These are phyloP conservation scores for Luzula sylvatica DNA, from an alignment of 176 grass and related monocot species.

Conservation along the genomic window DNA sequence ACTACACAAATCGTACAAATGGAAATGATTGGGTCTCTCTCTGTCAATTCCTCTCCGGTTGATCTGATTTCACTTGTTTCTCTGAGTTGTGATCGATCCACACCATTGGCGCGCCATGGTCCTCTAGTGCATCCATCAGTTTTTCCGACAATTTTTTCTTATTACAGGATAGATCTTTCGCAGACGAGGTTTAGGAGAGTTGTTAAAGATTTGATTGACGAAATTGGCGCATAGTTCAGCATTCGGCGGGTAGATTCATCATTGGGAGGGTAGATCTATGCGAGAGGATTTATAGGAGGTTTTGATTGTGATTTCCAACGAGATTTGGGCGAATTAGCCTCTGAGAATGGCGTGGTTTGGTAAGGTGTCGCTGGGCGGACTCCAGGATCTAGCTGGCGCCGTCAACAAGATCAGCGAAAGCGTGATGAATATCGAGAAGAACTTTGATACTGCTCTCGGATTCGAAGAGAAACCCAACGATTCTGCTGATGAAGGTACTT, in stretches of 20 bases:
- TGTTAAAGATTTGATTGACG: too few species aligned
- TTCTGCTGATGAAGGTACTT: conserved; percentile 58
- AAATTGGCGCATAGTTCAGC: too few species aligned
- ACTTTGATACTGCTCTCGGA: conserved; percentile 89
- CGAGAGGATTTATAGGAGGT: conserved; percentile 27
- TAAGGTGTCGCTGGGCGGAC: conserved; percentile 70
- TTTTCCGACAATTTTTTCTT: too few species aligned
- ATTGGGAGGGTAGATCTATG: conserved; percentile 38
- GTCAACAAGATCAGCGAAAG: conserved; percentile 97
- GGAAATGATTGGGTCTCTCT: too few species aligned
- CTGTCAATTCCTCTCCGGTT: too few species aligned
- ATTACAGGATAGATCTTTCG: too few species aligned
- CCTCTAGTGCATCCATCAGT: too few species aligned
- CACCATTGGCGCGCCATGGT: too few species aligned
- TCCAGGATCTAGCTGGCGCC: conserved; percentile 95
- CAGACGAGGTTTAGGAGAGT: too few species aligned
- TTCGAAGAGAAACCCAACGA: conserved; percentile 59
- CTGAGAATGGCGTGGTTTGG: conserved; percentile 81
- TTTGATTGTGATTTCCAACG: conserved; percentile 13
- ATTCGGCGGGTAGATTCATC: neutral
- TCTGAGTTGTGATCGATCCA: too few species aligned
- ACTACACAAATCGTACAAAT: too few species aligned
- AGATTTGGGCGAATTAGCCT: neutral
- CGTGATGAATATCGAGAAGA: conserved; percentile 99
- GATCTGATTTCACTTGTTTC: too few species aligned